Percentiles rank a stretch among this genome's conserved stretches.
Evolutionary conservation across 1,139 yeast genomes (phyloP).

Genomic region (Candida tetrigidarum): DNA sequence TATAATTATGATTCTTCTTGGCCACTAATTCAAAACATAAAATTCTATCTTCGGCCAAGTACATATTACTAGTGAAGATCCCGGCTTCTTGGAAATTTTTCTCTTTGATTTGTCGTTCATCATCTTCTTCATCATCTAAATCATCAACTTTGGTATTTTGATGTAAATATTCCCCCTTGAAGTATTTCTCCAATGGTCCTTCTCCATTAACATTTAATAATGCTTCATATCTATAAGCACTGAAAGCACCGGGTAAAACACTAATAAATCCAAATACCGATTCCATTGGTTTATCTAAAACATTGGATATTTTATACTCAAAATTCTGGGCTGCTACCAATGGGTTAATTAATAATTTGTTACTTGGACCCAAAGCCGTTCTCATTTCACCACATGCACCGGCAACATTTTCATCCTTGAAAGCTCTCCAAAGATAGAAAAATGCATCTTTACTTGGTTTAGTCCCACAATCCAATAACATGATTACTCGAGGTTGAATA

Average conservation of each 20-base stretch:
- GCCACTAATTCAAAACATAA: constrained; percentile 83
- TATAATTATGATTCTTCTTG: constrained; percentile 62
- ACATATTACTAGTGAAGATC: constrained; percentile 81
- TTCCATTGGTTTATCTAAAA: constrained; percentile 83
- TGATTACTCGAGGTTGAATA: constrained; percentile 69
- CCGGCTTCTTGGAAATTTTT: constrained; percentile 56
- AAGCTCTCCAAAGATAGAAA: constrained; percentile 75
- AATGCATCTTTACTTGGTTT: constrained; percentile 75
- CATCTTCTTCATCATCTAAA: constrained; percentile 42
- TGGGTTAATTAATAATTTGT: constrained; percentile 64
- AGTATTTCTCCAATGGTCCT: constrained; percentile 79
- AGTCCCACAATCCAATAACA: constrained; percentile 81
- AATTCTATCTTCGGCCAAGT: constrained; percentile 83
- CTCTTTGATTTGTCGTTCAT: constrained; percentile 46
- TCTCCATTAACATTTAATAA: constrained; percentile 63
- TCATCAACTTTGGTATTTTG: constrained; percentile 38
- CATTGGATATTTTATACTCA: constrained; percentile 82
- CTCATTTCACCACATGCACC: constrained; percentile 90
- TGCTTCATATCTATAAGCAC: constrained; percentile 81
- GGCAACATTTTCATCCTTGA: constrained; percentile 76
- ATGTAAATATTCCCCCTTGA: constrained; percentile 77
- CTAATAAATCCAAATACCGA: constrained; percentile 82
- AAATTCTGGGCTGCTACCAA: constrained; percentile 85
- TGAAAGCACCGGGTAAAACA: constrained; percentile 85
- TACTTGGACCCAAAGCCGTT: constrained; percentile 65